Conservation (phyloP, 139 green algal genomes). For the Chlorella sp. region DNA sequence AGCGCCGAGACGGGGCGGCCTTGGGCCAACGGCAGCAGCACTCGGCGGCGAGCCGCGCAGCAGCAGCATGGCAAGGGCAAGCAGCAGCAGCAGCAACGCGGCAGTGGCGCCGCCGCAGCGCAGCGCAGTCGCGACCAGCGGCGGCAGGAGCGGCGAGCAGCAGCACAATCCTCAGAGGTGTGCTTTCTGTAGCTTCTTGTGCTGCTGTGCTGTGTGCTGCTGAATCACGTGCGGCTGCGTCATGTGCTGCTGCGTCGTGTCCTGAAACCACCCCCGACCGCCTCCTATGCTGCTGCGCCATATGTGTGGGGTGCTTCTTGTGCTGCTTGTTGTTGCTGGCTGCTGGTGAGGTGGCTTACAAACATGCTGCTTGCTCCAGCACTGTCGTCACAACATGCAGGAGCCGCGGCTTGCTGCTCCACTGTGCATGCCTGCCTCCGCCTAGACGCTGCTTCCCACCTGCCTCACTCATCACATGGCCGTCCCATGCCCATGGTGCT, state of each 20-base stretch:
- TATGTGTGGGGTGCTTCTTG: too few relatives aligned
- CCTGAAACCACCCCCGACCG: too few relatives aligned
- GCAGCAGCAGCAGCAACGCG: neutral
- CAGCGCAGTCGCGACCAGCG: constrained; percentile 14
- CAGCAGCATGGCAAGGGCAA: neutral
- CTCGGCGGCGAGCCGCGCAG: neutral
- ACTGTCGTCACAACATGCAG: neutral
- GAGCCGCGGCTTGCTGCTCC: neutral
- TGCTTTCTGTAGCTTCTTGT: neutral
- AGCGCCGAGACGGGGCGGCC: constrained; percentile 12
- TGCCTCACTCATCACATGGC: too few relatives aligned
- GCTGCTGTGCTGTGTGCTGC: neutral
- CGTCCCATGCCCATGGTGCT: too few relatives aligned
- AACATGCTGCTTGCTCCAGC: neutral
- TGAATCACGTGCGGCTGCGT: too few relatives aligned
- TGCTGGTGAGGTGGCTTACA: too few relatives aligned
- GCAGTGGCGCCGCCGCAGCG: neutral
- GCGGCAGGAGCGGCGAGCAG: constrained; percentile 13
- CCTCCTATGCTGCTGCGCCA: neutral
- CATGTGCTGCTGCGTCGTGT: too few relatives aligned
- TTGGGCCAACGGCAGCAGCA: neutral
- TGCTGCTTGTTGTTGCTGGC: too few relatives aligned
- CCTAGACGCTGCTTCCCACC: too few relatives aligned
- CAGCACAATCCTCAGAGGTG: constrained; percentile 11
- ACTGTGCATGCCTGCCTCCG: neutral